Base-by-base conservation (phyloP, 495 filamentous ascomycete genomes). In the Chaetomium cochliodes region DNA sequence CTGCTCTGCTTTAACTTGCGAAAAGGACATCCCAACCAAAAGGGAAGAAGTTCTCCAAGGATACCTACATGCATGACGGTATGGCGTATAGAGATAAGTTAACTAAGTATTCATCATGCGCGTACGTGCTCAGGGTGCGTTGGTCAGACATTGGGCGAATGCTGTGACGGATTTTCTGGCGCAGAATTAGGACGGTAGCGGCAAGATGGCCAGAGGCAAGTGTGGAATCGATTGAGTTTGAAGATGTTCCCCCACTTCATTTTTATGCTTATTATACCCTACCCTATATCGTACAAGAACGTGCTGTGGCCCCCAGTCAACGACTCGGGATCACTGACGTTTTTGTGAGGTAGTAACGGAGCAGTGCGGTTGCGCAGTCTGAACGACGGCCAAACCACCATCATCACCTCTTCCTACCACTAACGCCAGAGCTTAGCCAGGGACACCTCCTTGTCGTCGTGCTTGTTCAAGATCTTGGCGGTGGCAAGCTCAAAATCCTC, bases 401-500 rank as follows among this genome's bases (percentile, higher is more conserved):
- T 23, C 8, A 6, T 15, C 49, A 0, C 22, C 22, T 52, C 54
- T 25, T 47, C 62, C 20, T 22, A 4, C 28, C 9, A 56, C n/a
- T 71, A 76, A 53, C 74, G 74, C 74, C 74, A 76, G 46, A 76
- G 52, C 70, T 76, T 76, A 58, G 74, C 74, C 65, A 76, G 58
- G 22, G 74, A 76, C 60, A 76, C 91, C 77, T 97, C 92, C 84
- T 98, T 99, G 76, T 99, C 94, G 71, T 99, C 94, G 74, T 99
- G 94, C 84, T 97, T 98, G 83, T 98, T 98, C 73, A 99, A 86
- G 57, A 99, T 93, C 90, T 99, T 99, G 72, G 94, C 94, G 5
- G 96, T 98, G 28, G 94, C 94, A 67, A 99, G 83, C 76, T 99
- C 94, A 75, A 99, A 99, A 80, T 99, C 94, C 79, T 99, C 94